phyloP scores from a whole-genome alignment of 2,329 filamentous ascomycete species.

The Fusarium sp. region DNA sequence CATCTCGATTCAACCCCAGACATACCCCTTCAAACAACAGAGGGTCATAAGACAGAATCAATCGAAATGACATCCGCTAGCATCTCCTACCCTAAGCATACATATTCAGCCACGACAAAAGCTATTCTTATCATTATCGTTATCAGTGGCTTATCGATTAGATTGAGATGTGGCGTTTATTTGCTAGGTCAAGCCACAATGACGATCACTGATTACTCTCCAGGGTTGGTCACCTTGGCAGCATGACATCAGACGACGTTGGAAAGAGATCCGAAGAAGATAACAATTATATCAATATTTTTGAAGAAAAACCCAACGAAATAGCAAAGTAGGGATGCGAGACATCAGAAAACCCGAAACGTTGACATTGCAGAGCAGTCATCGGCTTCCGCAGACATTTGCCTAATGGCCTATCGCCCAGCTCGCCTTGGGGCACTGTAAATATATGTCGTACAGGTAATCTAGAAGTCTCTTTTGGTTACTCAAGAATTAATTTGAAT shows the following conservation, averaged over 20 bases:
- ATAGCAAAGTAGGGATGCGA: fast-evolving
- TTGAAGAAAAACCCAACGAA: fast-evolving
- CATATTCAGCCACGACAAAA: too few species aligned
- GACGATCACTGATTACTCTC: fast-evolving
- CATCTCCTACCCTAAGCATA: neutral
- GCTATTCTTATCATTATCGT: too few species aligned
- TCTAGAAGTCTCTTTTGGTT: fast-evolving
- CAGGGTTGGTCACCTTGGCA: neutral
- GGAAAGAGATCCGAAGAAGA: neutral
- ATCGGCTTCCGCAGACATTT: neutral
- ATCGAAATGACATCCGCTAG: neutral
- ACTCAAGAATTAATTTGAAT: neutral
- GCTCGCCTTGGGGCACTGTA: neutral
- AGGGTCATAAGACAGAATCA: neutral
- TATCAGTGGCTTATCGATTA: too few species aligned
- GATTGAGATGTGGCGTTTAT: neutral
- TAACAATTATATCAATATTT: fast-evolving
- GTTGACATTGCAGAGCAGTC: neutral
- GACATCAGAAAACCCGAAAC: neutral
- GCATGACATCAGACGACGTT: neutral
- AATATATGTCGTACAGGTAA: neutral
- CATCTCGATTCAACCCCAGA: fast-evolving
- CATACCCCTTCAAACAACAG: neutral
- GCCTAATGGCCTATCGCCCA: neutral
- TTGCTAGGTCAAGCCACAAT: neutral